Percentiles rank a stretch among this genome's conserved stretches.
Evolutionary conservation across 441 rosid species (phyloP).

Genomic region (Manihot esculenta): DNA sequence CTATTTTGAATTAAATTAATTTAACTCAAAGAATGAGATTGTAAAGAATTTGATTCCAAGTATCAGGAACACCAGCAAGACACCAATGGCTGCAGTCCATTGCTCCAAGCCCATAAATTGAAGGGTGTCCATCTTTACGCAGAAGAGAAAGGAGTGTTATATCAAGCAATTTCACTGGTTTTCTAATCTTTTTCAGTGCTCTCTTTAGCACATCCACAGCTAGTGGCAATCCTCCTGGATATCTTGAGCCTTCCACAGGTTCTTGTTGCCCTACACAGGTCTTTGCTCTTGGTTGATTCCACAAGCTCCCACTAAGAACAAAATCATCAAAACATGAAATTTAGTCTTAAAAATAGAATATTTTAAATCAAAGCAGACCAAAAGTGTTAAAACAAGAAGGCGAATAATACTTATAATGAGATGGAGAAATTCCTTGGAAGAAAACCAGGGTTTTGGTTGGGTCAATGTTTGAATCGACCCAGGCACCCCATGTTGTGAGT

Average conservation of each 20-base stretch:
- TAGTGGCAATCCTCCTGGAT: conserved; percentile 72
- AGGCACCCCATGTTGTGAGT: conserved; percentile 67
- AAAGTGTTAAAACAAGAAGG: no score
- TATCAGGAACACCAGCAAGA: conserved; percentile 87
- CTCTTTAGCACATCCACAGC: conserved; percentile 62
- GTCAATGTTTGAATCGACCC: conserved; percentile 71
- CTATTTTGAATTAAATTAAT: no score
- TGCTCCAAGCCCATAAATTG: conserved; percentile 51
- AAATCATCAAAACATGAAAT: neutral
- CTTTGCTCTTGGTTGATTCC: conserved; percentile 71
- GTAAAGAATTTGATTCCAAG: conserved; percentile 89
- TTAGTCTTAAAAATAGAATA: no score
- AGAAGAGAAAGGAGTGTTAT: conserved; percentile 66
- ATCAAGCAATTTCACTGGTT: conserved; percentile 68
- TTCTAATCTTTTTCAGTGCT: conserved; percentile 42
- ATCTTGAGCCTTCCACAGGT: conserved; percentile 57
- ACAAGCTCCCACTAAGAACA: conserved; percentile 48
- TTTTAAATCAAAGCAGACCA: no score
- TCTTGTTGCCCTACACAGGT: conserved; percentile 59
- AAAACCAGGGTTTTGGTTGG: conserved; percentile 59
- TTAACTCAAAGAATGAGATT: conserved; percentile 30
- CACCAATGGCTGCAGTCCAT: conserved; percentile 98
- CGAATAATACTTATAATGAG: conserved; percentile 94
- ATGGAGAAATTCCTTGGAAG: conserved; percentile 88
- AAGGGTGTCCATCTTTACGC: conserved; percentile 90